These are phyloP conservation scores for Colletotrichum gigasporum DNA, from an alignment of 2,329 filamentous ascomycete genomes.

Conservation along the genomic window DNA sequence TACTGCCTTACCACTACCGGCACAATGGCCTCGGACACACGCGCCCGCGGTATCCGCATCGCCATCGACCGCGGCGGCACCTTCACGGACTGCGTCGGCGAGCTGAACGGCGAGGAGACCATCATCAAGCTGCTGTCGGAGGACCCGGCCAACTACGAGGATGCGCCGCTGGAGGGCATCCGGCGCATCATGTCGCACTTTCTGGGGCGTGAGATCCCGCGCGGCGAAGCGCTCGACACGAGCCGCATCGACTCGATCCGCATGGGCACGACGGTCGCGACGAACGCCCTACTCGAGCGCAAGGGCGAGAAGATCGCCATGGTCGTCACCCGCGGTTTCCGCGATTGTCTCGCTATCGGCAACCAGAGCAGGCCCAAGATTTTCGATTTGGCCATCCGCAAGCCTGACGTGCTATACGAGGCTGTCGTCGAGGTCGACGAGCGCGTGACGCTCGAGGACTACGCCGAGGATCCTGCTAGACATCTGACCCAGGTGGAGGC, in stretches of 20 bases:
- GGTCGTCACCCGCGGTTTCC: conserved; percentile 88
- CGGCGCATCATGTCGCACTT: conserved; percentile 85
- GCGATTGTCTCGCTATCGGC: conserved; percentile 87
- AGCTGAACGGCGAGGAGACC: conserved; percentile 80
- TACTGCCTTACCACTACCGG: too few relatives aligned
- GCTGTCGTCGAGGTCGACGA: conserved; percentile 90
- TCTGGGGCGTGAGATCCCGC: conserved; percentile 77
- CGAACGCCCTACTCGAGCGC: conserved; percentile 88
- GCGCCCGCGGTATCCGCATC: conserved; percentile 73
- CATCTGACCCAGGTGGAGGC: conserved; percentile 63
- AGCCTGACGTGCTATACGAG: conserved; percentile 88
- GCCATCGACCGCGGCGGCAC: conserved; percentile 86
- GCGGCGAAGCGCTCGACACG: conserved; percentile 83
- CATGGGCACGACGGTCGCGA: conserved; percentile 96
- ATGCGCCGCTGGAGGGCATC: conserved; percentile 92
- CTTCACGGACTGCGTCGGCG: conserved; percentile 92
- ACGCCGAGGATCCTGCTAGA: conserved; percentile 84
- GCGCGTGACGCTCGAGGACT: conserved; percentile 90
- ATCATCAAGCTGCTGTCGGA: conserved; percentile 91
- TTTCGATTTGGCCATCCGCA: conserved; percentile 87
- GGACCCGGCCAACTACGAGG: conserved; percentile 88
- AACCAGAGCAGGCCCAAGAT: conserved; percentile 91
- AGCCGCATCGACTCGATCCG: conserved; percentile 87
- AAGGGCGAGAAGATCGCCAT: conserved; percentile 91
- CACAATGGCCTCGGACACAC: conserved; percentile 46